Conservation (phyloP, 495 filamentous ascomycete species). For the Xanthoparmelia taractica region DNA sequence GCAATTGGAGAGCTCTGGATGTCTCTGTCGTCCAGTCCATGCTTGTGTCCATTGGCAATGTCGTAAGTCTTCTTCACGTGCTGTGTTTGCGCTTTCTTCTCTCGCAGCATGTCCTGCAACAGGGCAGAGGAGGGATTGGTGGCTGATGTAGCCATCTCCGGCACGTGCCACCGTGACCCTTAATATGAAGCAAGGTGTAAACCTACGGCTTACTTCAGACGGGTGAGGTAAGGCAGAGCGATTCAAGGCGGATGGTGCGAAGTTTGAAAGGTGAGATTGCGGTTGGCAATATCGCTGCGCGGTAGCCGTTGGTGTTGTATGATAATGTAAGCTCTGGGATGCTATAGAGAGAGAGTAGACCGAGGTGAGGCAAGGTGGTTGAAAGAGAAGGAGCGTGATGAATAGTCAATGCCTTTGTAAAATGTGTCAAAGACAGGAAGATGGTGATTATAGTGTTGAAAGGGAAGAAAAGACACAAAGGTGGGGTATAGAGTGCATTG, state of each 20-base stretch:
- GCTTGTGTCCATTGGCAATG: slow-evolving; percentile 20
- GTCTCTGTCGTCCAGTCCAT: slow-evolving; percentile 26
- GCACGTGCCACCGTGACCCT: neutral
- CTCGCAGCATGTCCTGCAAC: slow-evolving; percentile 42
- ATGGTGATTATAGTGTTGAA: neutral
- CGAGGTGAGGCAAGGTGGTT: neutral
- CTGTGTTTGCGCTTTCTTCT: slow-evolving; percentile 32
- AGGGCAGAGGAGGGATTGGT: slow-evolving; percentile 41
- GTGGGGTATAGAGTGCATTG: neutral
- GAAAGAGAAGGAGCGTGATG: neutral
- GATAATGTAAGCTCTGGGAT: neutral
- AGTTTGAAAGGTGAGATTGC: neutral
- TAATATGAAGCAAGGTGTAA: neutral
- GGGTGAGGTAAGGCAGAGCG: neutral
- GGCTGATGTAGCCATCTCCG: slow-evolving; percentile 6
- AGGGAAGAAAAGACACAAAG: neutral
- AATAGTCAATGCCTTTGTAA: slow-evolving; percentile 7
- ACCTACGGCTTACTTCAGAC: neutral
- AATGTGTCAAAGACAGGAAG: neutral
- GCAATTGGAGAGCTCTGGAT: slow-evolving; percentile 30
- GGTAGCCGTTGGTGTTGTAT: neutral
- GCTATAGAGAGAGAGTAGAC: neutral
- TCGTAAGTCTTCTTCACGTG: slow-evolving; percentile 33
- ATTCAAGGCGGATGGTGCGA: neutral
- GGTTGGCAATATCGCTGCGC: neutral